These are phyloP conservation scores for Paraleonurus japonicus DNA, from an alignment of 257 asterid genomes.

Conservation along the genomic window DNA sequence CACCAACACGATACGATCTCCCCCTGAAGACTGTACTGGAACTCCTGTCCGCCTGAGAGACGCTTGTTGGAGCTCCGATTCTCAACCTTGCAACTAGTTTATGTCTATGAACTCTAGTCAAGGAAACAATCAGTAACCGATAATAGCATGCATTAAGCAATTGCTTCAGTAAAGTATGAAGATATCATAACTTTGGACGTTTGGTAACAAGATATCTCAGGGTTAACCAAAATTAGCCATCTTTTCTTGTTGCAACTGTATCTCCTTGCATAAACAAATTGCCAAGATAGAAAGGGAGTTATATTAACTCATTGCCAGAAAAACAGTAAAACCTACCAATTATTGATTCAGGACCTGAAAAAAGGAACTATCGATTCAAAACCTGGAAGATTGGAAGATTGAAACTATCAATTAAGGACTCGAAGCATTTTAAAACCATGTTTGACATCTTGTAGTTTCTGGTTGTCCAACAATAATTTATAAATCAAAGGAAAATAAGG, in stretches of 20 bases:
- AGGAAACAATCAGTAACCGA: constrained; percentile 38
- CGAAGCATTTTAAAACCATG: neutral
- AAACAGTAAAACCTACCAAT: too few relatives aligned
- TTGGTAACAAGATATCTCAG: neutral
- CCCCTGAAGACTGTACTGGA: constrained; percentile 69
- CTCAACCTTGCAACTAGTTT: constrained; percentile 63
- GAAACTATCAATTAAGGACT: neutral
- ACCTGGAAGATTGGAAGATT: neutral
- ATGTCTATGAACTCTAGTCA: constrained; percentile 49
- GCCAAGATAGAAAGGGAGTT: neutral
- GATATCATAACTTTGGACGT: neutral
- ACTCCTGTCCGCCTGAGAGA: constrained; percentile 52
- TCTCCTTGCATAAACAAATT: constrained; percentile 10
- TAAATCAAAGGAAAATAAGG: too few relatives aligned
- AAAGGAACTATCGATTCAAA: neutral
- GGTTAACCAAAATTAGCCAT: neutral
- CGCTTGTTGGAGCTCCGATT: constrained; percentile 55
- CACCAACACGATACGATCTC: constrained; percentile 72
- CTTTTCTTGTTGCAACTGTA: constrained; percentile 8
- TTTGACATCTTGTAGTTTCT: neutral
- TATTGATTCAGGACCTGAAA: neutral
- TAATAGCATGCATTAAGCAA: neutral
- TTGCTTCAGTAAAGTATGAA: neutral
- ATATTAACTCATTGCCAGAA: neutral
- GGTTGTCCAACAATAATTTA: neutral